phyloP scores from a whole-genome alignment of 805 yeast genomes.

The Kluyveromyces wickerhamii region DNA sequence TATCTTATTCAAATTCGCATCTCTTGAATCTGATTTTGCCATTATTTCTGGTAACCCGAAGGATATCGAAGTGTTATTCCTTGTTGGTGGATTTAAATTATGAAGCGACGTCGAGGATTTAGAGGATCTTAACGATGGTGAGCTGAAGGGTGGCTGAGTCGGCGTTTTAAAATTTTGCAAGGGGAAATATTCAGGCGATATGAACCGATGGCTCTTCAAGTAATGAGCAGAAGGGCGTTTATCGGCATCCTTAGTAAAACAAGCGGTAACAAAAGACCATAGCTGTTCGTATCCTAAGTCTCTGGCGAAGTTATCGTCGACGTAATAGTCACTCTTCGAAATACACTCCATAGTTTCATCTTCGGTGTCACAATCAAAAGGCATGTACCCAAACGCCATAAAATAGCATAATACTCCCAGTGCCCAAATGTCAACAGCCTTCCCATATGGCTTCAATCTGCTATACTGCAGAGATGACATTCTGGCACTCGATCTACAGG shows the following conservation, averaged over 20 bases:
- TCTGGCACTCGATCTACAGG: constrained; percentile 29
- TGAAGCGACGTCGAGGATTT: constrained; percentile 20
- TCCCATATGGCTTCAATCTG: constrained; percentile 37
- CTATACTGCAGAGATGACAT: constrained; percentile 13
- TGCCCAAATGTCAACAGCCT: constrained; percentile 67
- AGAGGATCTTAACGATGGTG: constrained; percentile 9
- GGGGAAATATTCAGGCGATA: constrained; percentile 19
- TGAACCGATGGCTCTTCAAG: constrained; percentile 38
- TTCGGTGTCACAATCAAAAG: constrained; percentile 67
- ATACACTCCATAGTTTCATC: constrained; percentile 62
- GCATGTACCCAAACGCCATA: constrained; percentile 66
- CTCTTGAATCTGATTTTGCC: constrained; percentile 8
- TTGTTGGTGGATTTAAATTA: constrained; percentile 18
- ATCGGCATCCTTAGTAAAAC: constrained; percentile 41
- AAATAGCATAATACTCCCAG: constrained; percentile 66
- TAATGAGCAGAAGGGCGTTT: constrained; percentile 41
- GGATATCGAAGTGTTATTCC: constrained; percentile 9
- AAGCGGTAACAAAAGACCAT: constrained; percentile 46
- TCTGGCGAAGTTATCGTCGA: constrained; percentile 58
- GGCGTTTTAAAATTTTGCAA: neutral
- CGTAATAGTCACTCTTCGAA: constrained; percentile 45
- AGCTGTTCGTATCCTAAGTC: constrained; percentile 40
- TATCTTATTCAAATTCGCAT: constrained; percentile 11
- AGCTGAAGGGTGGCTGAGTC: constrained; percentile 4
- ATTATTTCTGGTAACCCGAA: neutral